These are phyloP conservation scores for Magnusiomyces suaveolens DNA, from an alignment of 1,139 yeast species.

Conservation along the genomic window DNA sequence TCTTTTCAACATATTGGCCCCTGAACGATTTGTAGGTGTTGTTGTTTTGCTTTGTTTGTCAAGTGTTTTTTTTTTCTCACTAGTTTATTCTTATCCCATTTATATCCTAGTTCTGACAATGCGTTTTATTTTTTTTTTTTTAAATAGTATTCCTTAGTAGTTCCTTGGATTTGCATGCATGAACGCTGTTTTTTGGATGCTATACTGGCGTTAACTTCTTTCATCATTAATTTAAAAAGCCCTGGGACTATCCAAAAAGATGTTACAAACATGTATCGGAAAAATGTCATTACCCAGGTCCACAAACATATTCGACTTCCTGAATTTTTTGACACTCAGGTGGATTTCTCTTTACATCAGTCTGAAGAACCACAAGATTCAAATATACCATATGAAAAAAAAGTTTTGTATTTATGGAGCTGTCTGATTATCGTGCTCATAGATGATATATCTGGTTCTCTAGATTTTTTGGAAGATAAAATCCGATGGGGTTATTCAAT, in stretches of 20 bases:
- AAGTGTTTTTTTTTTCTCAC: neutral
- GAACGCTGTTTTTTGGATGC: constrained; percentile 11
- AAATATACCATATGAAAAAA: neutral
- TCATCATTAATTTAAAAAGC: constrained; percentile 8
- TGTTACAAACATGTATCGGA: constrained; percentile 7
- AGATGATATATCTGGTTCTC: neutral
- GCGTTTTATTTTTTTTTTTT: neutral
- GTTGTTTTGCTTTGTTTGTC: neutral
- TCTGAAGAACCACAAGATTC: neutral
- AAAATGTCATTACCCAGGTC: constrained; percentile 1
- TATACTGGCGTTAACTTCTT: constrained; percentile 9
- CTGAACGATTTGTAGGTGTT: neutral
- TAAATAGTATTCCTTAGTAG: constrained; percentile 9
- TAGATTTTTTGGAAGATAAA: neutral
- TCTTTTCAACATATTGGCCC: constrained; percentile 11
- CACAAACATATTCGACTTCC: neutral
- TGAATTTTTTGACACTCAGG: neutral
- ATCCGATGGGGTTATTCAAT: neutral
- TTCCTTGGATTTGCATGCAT: constrained; percentile 11
- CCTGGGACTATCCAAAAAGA: constrained; percentile 13
- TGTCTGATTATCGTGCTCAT: neutral
- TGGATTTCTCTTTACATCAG: neutral
- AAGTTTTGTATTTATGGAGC: neutral
- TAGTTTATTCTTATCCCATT: neutral
- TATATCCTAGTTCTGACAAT: neutral